Percentiles rank a stretch among this genome's conserved stretches.
Evolutionary conservation across 1,284 basidiomycete species (phyloP).

Genomic region (Pterulicium gracile): DNA sequence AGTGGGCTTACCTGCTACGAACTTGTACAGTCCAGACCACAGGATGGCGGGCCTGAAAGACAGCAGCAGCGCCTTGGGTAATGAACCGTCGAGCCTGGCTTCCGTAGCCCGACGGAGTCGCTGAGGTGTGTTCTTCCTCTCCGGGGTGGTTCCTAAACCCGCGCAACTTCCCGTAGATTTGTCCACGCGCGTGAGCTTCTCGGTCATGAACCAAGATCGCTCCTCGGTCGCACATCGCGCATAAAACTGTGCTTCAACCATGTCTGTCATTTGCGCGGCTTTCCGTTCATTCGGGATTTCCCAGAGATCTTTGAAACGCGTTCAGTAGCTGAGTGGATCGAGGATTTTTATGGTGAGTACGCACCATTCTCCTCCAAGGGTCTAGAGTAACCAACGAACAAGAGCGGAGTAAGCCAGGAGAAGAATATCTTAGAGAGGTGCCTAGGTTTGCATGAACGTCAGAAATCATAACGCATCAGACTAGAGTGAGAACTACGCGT

Average conservation of each 20-base stretch:
- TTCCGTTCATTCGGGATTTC: constrained; percentile 27
- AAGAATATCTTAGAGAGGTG: constrained; percentile 34
- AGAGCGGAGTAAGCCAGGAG: constrained; percentile 40
- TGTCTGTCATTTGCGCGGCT: constrained; percentile 28
- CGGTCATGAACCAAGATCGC: constrained; percentile 23
- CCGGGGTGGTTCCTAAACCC: no score
- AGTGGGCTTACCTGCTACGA: constrained; percentile 35
- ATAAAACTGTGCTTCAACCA: constrained; percentile 37
- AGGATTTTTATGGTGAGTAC: no score
- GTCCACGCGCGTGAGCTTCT: no score
- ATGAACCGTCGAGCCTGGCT: constrained; percentile 38
- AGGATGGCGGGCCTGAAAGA: constrained; percentile 36
- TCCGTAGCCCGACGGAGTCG: constrained; percentile 9
- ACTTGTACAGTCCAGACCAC: not conserved
- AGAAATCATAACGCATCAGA: not conserved
- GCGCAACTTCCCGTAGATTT: no score
- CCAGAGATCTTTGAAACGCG: constrained; percentile 35
- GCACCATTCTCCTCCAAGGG: constrained; percentile 45
- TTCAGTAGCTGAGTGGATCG: no score
- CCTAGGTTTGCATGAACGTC: constrained; percentile 15
- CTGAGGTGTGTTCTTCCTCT: not conserved
- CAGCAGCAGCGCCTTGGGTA: constrained; percentile 45
- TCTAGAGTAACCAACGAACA: constrained; percentile 43
- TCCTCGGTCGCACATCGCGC: constrained; percentile 34
- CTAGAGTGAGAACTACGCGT: constrained; percentile 11